Evolutionary conservation across 139 green algal species (phyloP).

Genomic region (Asterochloris sp.): DNA sequence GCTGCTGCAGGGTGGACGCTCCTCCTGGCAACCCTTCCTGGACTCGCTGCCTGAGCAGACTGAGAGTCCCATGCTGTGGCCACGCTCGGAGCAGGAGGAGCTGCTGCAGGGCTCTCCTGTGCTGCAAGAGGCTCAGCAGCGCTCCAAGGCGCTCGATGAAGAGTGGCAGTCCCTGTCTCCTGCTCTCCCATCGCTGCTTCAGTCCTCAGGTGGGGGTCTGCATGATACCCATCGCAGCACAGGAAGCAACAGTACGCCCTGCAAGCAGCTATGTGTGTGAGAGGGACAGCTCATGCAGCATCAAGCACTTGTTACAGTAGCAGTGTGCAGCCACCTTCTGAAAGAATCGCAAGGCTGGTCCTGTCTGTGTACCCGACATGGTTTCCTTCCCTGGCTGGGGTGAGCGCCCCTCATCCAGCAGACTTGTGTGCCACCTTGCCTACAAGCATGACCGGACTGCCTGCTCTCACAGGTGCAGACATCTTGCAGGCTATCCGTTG

Average conservation of each 20-base stretch:
- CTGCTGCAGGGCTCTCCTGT: constrained; percentile 56
- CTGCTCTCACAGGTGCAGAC: not conserved
- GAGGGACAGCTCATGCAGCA: not conserved
- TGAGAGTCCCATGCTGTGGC: constrained; percentile 59
- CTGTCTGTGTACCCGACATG: not conserved
- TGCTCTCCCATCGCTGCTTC: not conserved
- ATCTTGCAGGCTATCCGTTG: not conserved
- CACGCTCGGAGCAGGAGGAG: constrained; percentile 34
- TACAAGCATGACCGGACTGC: not conserved
- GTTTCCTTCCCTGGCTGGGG: no score
- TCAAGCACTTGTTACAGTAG: not conserved
- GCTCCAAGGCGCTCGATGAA: not conserved
- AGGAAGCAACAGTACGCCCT: not conserved
- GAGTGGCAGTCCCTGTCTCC: constrained; percentile 5
- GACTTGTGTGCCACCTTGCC: no score
- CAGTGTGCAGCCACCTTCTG: not conserved
- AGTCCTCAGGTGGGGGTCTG: no score
- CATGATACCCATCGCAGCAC: not conserved
- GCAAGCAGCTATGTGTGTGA: not conserved
- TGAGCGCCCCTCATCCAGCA: no score
- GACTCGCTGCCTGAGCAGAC: constrained; percentile 31
- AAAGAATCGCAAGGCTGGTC: not conserved
- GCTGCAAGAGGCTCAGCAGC: not conserved
- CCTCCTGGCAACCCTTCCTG: constrained; percentile 28
- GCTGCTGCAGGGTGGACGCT: constrained; percentile 30